Base-by-base conservation (phyloP, 2,329 filamentous ascomycete species). In the Arthrobotrys entomopaga region DNA sequence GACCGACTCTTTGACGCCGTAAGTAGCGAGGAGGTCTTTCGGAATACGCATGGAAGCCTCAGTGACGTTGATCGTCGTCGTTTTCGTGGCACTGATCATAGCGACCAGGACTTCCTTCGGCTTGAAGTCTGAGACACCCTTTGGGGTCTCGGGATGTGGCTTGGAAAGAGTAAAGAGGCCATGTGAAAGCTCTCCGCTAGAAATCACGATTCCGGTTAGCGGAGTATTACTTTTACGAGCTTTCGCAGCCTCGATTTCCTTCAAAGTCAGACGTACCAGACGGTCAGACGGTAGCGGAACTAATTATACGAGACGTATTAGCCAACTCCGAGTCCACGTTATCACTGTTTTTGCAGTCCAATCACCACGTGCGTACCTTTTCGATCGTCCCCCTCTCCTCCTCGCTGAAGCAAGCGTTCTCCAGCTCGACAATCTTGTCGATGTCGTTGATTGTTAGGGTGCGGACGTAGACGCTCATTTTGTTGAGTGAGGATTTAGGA, bases 101-200 rank as follows among this genome's bases (percentile, higher is more conserved):
- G 52, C 71, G 16, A 75, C 52, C 7, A 75, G 22, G 8, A 75
- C 65, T 15, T 75, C 71, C 46, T 70, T 69, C 3, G 71, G 71
- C 29, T 75, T 64, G 63, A 75, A 75, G 22, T 70, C 71, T 2
- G 71, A 75, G 3, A 70, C 53, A 3, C 71, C 71, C 38, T 70
- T 69, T 11, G 71, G 71, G 19, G 71, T 75, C 34, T 75, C 71
- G 11, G 71, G 71, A 54, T 75, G 71, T 16, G 71, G 71, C 48
- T 75, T 75, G 1, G 71, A 63, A 11, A 70, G 15, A 13, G 71
- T 75, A 20, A 75, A 69, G 15, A 75, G 58, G 2, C 71, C 71
- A 26, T 70, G 65, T 13, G 63, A 65, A 13, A 75, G 65, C 46
- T 75, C 71, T 24, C 65, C 65, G 59, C 71, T 75, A 66, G 53